phyloP scores from a whole-genome alignment of 352 stramenopile species.

The Globisporangium cystogenes region DNA sequence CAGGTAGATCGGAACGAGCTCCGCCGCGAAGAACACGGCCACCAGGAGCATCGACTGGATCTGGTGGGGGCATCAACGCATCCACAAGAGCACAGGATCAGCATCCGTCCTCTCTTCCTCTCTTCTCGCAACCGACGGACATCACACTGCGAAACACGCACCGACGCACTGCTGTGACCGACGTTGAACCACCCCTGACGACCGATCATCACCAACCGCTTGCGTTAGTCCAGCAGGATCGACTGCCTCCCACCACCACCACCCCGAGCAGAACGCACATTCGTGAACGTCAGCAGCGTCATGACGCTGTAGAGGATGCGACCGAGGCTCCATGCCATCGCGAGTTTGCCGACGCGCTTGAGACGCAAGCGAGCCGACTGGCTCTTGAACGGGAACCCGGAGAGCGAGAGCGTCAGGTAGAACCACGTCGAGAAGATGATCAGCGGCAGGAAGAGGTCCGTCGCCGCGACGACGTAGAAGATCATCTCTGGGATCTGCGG shows the following conservation, averaged over 20 bases:
- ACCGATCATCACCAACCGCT: neutral
- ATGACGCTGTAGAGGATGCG: constrained; percentile 87
- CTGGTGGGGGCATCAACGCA: constrained; percentile 15
- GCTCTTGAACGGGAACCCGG: constrained; percentile 85
- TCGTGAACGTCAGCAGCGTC: constrained; percentile 82
- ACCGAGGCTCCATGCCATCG: constrained; percentile 80
- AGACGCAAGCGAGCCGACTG: constrained; percentile 48
- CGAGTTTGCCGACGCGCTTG: constrained; percentile 47
- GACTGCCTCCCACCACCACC: neutral
- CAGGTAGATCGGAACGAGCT: constrained; percentile 77
- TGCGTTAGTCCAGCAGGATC: neutral
- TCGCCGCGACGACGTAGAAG: constrained; percentile 78
- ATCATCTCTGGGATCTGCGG: constrained; percentile 67
- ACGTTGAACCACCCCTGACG: constrained; percentile 82
- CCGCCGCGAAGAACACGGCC: constrained; percentile 68
- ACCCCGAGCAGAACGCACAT: constrained; percentile 29
- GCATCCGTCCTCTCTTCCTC: neutral
- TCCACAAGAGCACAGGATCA: neutral
- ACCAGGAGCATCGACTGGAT: constrained; percentile 81
- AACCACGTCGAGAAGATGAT: constrained; percentile 88
- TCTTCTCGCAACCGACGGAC: neutral
- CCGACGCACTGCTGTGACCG: constrained; percentile 54
- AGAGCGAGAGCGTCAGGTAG: constrained; percentile 86
- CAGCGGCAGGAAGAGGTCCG: constrained; percentile 84
- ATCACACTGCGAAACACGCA: constrained; percentile 14